Percentiles rank a stretch among this genome's conserved stretches.
phyloP scores from a whole-genome alignment of 2,329 filamentous ascomycete genomes.

The Magnaporthiopsis rhizophila region DNA sequence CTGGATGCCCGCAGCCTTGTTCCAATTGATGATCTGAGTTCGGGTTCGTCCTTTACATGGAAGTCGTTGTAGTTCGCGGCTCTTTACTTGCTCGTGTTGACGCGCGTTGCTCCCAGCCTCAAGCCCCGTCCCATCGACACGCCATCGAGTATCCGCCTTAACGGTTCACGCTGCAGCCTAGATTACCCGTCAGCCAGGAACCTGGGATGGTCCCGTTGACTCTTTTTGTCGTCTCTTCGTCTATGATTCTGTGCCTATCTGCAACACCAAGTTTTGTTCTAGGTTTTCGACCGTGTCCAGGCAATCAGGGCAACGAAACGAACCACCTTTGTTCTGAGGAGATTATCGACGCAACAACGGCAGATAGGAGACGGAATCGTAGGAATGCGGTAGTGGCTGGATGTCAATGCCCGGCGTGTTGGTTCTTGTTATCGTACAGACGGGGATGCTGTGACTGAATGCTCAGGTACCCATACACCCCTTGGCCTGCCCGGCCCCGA shows the following conservation, averaged over 20 bases:
- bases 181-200: too few species aligned
- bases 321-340: background rate
- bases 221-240: background rate
- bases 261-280: background rate
- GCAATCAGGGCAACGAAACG: background rate
- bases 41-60: background rate
- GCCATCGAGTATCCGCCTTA: background rate
- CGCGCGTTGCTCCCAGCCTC: background rate
- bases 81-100: background rate
- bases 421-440: background rate
- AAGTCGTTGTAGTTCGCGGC: background rate
- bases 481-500: background rate
- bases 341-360: background rate
- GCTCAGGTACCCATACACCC: slow-evolving; percentile 21
- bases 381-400: background rate
- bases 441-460: slow-evolving; percentile 12
- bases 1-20: background rate
- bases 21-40: background rate
- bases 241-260: background rate
- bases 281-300: too few species aligned
- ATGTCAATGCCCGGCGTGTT: background rate
- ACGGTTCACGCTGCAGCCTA: too few species aligned
- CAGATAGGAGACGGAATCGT: background rate
- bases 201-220: background rate
- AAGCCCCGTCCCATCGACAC: background rate